A percentile compares a stretch with the other conserved stretches of the same genome.
Evolutionary conservation across 352 stramenopile genomes (phyloP).

Genomic region (Globisporangium echinulatum): DNA sequence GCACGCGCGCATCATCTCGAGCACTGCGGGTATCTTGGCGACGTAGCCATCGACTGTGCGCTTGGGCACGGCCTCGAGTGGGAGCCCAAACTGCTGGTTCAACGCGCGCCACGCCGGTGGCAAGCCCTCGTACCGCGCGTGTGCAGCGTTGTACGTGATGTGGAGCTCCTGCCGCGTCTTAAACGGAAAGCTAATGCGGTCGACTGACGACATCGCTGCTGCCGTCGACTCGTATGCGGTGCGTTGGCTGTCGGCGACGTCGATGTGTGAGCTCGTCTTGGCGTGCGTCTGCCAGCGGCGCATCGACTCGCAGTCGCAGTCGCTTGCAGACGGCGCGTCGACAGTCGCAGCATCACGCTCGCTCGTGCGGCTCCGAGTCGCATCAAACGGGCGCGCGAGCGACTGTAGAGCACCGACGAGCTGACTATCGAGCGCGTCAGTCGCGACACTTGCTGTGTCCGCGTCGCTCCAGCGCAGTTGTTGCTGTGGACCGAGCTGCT

Average conservation of each 20-base stretch:
- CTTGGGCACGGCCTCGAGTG: conserved; percentile 54
- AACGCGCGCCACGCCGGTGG: conserved; percentile 51
- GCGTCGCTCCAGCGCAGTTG: neutral
- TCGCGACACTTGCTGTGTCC: neutral
- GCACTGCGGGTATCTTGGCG: conserved; percentile 57
- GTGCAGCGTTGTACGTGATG: conserved; percentile 64
- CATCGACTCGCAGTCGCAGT: too few species aligned
- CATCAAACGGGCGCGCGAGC: too few species aligned
- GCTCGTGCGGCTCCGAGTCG: too few species aligned
- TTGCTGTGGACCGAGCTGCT: neutral
- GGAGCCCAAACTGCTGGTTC: conserved; percentile 74
- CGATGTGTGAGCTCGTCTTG: neutral
- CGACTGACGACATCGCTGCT: conserved; percentile 7
- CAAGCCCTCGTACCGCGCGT: conserved; percentile 68
- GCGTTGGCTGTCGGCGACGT: neutral
- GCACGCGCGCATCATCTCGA: conserved; percentile 70
- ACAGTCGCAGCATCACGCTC: too few species aligned
- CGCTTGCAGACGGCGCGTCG: too few species aligned
- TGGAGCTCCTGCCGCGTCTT: conserved; percentile 62
- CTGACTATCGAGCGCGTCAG: neutral
- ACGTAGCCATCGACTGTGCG: conserved; percentile 51
- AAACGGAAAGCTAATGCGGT: conserved; percentile 60
- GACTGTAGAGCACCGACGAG: too few species aligned
- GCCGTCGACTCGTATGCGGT: too few species aligned
- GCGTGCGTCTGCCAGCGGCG: too few species aligned